Evolutionary conservation across 2,329 filamentous ascomycete species (phyloP), one percentile per base, ranked within the genome.

Genomic region (Aureobasidium sp.): DNA sequence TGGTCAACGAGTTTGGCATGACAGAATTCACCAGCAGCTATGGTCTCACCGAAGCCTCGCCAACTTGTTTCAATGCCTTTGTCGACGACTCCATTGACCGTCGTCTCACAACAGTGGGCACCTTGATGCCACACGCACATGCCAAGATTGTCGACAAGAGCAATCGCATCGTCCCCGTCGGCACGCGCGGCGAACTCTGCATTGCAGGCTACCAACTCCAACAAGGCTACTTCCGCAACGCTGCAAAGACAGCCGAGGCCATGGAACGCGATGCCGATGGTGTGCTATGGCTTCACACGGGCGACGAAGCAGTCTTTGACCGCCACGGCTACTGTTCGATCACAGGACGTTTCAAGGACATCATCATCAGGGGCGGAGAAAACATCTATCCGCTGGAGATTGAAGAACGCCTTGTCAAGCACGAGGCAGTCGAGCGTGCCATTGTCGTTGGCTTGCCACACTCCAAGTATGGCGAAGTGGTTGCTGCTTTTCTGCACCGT

Each of bases 41-140:
- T 60, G 77, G 67, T 64, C 78, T 93, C 48, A 93, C 90, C 0
- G 89, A 93, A 75, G 87, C 89, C 0, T 88, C 84, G 2, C 89
- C 89, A 0, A 91, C 88, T 0, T 89, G 88, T 74, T 92, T 92
- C 78, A 92, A 91, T 67, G 87, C 89, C 12, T 87, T 88, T 68
- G 89, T 86, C 0, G 84, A 87, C 63, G 89, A 92, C 71, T 81
- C 84, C 0, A 82, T 91, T 54, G 78, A 85, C 65, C 80, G 79
- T 42, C 81, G 88, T 40, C 77, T 92, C 29, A 84, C 82, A 1
- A 91, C 88, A 0, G 90, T 92, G 0, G 89, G 89, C 2, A 88
- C 85, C 17, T 76, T 92, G 49, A 84, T 93, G 77, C 89, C 89
- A 3, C 88, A 93, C 68, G 75, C 74, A 19, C 81, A 82, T 42